Evolutionary conservation across 495 filamentous ascomycete species (phyloP).

Genomic region (Xylaria flabelliformis): DNA sequence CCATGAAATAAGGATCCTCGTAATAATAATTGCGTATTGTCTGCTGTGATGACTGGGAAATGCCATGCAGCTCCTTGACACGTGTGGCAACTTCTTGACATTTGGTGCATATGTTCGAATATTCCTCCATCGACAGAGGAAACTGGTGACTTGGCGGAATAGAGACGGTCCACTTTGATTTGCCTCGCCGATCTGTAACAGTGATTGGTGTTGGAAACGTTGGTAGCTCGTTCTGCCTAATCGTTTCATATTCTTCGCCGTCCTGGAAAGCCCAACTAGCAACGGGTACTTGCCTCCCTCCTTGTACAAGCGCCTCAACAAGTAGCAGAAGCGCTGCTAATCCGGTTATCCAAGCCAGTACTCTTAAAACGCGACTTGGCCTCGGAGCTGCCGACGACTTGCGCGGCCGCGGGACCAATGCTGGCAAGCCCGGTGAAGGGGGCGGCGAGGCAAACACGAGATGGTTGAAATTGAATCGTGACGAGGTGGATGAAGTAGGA

Average conservation of each 20-base stretch:
- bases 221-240: conserved; percentile 57
- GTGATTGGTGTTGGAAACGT: conserved; percentile 65
- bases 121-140: conserved; percentile 64
- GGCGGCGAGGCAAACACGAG: conserved; percentile 63
- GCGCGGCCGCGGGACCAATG: conserved; percentile 65
- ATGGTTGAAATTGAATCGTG: conserved; percentile 66
- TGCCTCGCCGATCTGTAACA: conserved; percentile 61
- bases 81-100: conserved; percentile 61
- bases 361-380: conserved; percentile 56
- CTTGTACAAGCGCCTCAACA: conserved; percentile 37
- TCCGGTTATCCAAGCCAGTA: conserved; percentile 50
- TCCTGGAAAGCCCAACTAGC: conserved; percentile 42
- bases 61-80: conserved; percentile 53
- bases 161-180: conserved; percentile 70
- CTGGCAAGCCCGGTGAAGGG: conserved; percentile 68
- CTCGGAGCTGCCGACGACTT: conserved; percentile 52
- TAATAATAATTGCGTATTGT: conserved; percentile 60
- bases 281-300: conserved; percentile 34
- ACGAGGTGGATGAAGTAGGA: conserved; percentile 60
- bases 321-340: conserved; percentile 31
- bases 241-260: conserved; percentile 55
- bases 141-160: conserved; percentile 66
- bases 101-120: conserved; percentile 64
- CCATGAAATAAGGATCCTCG: conserved; percentile 68
- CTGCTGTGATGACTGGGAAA: conserved; percentile 45